These are phyloP conservation scores for Populus simonii DNA, from an alignment of 345 rosid genomes.

Conservation along the genomic window DNA sequence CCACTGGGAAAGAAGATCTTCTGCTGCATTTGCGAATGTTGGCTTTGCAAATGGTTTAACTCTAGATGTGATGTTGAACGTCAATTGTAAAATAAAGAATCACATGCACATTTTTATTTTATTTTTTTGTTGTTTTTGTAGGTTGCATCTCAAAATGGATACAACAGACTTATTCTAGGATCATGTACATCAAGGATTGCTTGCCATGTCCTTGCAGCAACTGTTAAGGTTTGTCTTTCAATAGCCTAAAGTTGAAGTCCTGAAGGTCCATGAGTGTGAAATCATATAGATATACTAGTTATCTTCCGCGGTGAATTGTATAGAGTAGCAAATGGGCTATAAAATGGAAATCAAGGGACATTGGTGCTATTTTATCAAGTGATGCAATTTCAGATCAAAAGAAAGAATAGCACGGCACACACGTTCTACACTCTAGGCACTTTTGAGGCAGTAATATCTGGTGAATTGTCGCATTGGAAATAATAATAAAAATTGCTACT, in stretches of 20 bases:
- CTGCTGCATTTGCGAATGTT: constrained; percentile 58
- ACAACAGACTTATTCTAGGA: constrained; percentile 69
- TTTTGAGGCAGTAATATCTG: too few relatives aligned
- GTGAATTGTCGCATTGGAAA: too few relatives aligned
- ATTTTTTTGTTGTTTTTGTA: constrained; percentile 22
- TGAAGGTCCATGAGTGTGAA: neutral
- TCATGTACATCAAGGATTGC: constrained; percentile 83
- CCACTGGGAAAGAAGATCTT: constrained; percentile 86
- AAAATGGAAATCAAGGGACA: neutral
- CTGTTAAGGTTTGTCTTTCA: constrained; percentile 63
- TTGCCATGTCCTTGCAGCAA: constrained; percentile 76
- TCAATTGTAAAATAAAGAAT: neutral
- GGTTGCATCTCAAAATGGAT: constrained; percentile 76
- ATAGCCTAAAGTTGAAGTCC: neutral
- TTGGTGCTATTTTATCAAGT: neutral
- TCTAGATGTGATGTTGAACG: neutral
- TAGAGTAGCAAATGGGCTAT: too few relatives aligned
- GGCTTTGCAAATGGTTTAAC: constrained; percentile 70
- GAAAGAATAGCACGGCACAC: too few relatives aligned
- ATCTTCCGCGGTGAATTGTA: neutral
- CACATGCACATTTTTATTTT: neutral
- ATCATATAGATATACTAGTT: neutral
- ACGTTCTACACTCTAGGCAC: too few relatives aligned
- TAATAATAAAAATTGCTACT: too few relatives aligned
- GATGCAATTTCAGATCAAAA: too few relatives aligned